A percentile compares a stretch with the other conserved stretches of the same genome.
Evolutionary conservation across 257 asterid species (phyloP).

Genomic region (Solanum dulcamara): DNA sequence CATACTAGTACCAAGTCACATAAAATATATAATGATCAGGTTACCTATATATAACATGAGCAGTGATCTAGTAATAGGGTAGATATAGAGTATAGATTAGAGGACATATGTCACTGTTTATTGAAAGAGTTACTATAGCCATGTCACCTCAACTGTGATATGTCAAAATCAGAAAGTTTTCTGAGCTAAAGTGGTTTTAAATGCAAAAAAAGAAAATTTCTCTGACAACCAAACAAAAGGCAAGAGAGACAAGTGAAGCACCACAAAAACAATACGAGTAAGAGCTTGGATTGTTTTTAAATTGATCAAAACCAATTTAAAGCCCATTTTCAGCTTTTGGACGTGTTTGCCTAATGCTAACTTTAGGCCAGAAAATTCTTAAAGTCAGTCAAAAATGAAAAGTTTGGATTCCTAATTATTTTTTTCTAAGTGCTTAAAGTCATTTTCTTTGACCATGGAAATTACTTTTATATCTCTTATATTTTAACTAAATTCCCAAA

Average conservation of each 20-base stretch:
- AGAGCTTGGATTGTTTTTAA: no score
- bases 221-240: conserved; percentile 29
- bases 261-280: not conserved
- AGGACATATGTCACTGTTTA: not conserved
- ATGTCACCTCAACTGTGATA: conserved; percentile 21
- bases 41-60: not conserved
- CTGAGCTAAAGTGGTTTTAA: conserved; percentile 6
- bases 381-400: no score
- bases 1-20: not conserved
- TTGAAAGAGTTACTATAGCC: conserved; percentile 7
- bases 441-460: no score
- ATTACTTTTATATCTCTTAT: no score
- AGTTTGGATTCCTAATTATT: no score
- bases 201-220: conserved; percentile 17
- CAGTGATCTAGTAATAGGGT: not conserved
- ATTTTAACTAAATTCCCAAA: no score
- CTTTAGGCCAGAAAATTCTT: no score
- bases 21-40: not conserved
- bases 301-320: no score
- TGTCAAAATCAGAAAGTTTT: conserved; percentile 58
- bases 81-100: conserved; percentile 3
- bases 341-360: no score
- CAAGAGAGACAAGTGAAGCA: not conserved
- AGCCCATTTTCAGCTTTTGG: no score
- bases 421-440: no score